Conservation (phyloP, 331 rosid genomes). For the Ulmus americana region DNA sequence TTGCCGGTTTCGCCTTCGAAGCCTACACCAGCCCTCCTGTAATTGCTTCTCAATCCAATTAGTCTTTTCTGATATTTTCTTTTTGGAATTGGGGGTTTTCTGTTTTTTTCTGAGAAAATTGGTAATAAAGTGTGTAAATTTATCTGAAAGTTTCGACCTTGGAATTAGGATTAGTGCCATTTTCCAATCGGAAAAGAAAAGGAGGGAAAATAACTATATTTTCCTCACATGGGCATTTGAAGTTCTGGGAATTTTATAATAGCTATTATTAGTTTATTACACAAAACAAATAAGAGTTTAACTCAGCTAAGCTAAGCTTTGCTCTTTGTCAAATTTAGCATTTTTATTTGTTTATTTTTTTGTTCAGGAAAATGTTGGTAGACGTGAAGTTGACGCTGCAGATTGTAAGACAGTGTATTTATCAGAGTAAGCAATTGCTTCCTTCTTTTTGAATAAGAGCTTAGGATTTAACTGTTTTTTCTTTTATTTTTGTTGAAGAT, state of each 20-base stretch:
- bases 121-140: too few species aligned
- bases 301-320: not conserved
- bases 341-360: not conserved
- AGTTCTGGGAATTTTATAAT: not conserved
- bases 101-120: not conserved
- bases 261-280: not conserved
- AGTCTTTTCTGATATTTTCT: not conserved
- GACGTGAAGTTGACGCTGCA: slow-evolving; percentile 73
- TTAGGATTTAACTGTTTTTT: not conserved
- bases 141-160: too few species aligned
- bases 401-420: slow-evolving; percentile 72
- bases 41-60: slow-evolving; percentile 3
- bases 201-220: not conserved
- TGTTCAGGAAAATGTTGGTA: slow-evolving; percentile 66
- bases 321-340: not conserved
- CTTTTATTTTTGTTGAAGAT: not conserved
- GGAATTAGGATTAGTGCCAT: too few species aligned
- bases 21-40: slow-evolving; percentile 80
- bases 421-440: slow-evolving; percentile 59
- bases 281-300: not conserved
- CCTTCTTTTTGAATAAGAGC: slow-evolving; percentile 9
- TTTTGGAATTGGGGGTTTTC: not conserved
- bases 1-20: slow-evolving; percentile 91
- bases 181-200: too few species aligned
- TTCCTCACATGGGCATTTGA: not conserved